phyloP scores from a whole-genome alignment of 257 asterid genomes.

The Salvia splendens region DNA sequence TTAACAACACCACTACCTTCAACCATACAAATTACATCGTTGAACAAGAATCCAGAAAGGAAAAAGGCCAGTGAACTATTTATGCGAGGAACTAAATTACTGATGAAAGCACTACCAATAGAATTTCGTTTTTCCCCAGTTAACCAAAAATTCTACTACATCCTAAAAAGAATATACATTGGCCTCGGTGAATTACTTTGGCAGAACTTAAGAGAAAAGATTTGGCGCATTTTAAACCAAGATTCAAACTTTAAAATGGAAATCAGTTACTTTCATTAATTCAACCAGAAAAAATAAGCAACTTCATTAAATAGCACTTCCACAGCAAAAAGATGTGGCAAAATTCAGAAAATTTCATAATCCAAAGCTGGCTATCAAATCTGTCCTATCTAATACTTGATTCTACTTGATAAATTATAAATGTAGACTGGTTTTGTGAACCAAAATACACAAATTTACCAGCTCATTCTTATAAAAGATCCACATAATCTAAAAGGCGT shows the following conservation, averaged over 20 bases:
- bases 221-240: conserved; percentile 27
- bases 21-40: conserved; percentile 8
- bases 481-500: conserved; percentile 30
- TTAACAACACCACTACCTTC: conserved; percentile 9
- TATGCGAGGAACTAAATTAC: conserved; percentile 9
- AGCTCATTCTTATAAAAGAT: conserved; percentile 34
- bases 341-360: conserved; percentile 2
- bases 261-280: conserved; percentile 1
- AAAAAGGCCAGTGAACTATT: background rate
- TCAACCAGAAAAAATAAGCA: conserved; percentile 17
- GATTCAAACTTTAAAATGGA: conserved; percentile 20
- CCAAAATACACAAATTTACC: conserved; percentile 21
- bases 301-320: conserved; percentile 10
- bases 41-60: background rate
- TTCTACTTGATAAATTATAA: background rate
- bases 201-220: conserved; percentile 4
- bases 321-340: background rate
- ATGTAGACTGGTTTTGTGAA: conserved; percentile 16
- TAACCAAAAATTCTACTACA: background rate
- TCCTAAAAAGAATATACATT: conserved; percentile 23
- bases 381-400: conserved; percentile 18
- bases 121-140: background rate
- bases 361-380: conserved; percentile 22
- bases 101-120: conserved; percentile 5
- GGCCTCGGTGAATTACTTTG: conserved; percentile 16